Conservation (phyloP, 208 protist genomes). For the Phytomonas francai region DNA sequence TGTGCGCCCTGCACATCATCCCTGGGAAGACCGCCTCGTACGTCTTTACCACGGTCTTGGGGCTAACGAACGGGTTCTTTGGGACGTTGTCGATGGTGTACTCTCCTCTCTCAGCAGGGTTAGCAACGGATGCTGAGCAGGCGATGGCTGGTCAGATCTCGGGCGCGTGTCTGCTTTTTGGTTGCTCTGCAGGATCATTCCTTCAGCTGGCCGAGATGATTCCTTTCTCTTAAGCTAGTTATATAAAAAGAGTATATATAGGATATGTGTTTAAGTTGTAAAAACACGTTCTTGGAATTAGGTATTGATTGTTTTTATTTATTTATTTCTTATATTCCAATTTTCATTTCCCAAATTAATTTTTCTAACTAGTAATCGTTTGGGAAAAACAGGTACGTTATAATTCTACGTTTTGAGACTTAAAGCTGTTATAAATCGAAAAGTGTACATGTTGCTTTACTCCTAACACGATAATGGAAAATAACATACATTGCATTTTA, state of each 20-base stretch:
- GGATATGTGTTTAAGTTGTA: not conserved
- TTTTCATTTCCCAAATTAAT: slow-evolving; percentile 12
- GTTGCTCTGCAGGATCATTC: slow-evolving; percentile 54
- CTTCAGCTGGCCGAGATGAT: slow-evolving; percentile 51
- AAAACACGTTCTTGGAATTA: no score
- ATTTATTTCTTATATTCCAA: slow-evolving; percentile 6
- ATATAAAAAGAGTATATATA: not conserved
- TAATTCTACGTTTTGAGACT: no score
- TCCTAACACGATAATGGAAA: no score
- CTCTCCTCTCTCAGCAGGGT: slow-evolving; percentile 27
- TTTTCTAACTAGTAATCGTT: slow-evolving; percentile 5
- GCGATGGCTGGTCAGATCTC: slow-evolving; percentile 57
- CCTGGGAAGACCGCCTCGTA: slow-evolving; percentile 35
- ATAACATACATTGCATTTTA: no score
- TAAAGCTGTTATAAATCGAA: no score
- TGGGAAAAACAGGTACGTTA: no score
- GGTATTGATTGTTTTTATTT: slow-evolving; percentile 5
- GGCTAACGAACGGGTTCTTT: slow-evolving; percentile 74
- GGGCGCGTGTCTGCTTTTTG: slow-evolving; percentile 47
- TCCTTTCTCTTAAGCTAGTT: slow-evolving; percentile 21
- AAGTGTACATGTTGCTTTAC: no score
- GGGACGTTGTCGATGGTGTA: slow-evolving; percentile 74
- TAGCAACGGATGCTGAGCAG: slow-evolving; percentile 43
- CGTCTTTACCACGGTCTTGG: slow-evolving; percentile 42
- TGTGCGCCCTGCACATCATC: slow-evolving; percentile 57